A percentile compares a stretch with the other conserved stretches of the same genome.
Evolutionary conservation across 2,329 filamentous ascomycete species (phyloP).

Genomic region (Capronia coronata): DNA sequence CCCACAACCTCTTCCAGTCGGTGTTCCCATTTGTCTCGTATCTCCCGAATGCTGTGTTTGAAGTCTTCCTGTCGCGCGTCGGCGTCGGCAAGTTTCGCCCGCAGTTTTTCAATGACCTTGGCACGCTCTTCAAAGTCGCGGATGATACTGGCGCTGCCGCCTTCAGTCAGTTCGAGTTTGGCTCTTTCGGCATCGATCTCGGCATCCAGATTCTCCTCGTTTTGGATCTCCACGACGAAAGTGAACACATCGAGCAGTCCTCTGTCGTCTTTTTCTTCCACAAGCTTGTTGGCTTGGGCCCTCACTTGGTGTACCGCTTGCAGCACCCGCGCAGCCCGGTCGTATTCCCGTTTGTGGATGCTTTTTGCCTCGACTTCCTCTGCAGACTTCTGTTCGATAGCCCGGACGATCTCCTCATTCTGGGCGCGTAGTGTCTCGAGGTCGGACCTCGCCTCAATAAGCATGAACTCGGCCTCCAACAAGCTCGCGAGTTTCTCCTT

Average conservation of each 20-base stretch:
- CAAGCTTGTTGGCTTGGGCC: constrained; percentile 30
- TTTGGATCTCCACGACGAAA: constrained; percentile 41
- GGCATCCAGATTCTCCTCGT: constrained; percentile 58
- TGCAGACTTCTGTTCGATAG: constrained; percentile 38
- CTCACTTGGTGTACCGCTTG: constrained; percentile 27
- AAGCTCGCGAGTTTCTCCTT: constrained; percentile 57
- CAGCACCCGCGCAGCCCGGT: constrained; percentile 15
- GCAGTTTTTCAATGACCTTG: constrained; percentile 60
- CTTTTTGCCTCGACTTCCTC: constrained; percentile 7
- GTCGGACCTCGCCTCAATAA: constrained; percentile 80
- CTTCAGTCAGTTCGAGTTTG: constrained; percentile 64
- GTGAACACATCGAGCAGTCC: constrained; percentile 14
- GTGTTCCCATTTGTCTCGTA: constrained; percentile 76
- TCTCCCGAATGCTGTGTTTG: constrained; percentile 53
- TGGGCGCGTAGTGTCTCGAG: constrained; percentile 60
- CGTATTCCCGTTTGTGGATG: constrained; percentile 18
- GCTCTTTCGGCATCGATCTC: constrained; percentile 69
- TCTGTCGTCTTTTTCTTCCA: constrained; percentile 15
- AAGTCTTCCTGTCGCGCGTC: constrained; percentile 52
- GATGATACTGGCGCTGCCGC: constrained; percentile 65
- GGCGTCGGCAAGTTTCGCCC: constrained; percentile 36
- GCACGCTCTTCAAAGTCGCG: constrained; percentile 67
- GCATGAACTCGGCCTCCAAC: constrained; percentile 62
- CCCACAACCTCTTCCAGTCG: constrained; percentile 67
- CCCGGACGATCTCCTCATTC: constrained; percentile 53